Base-by-base conservation (phyloP, 1,284 basidiomycete species). In the Ceratobasidium sp. region DNA sequence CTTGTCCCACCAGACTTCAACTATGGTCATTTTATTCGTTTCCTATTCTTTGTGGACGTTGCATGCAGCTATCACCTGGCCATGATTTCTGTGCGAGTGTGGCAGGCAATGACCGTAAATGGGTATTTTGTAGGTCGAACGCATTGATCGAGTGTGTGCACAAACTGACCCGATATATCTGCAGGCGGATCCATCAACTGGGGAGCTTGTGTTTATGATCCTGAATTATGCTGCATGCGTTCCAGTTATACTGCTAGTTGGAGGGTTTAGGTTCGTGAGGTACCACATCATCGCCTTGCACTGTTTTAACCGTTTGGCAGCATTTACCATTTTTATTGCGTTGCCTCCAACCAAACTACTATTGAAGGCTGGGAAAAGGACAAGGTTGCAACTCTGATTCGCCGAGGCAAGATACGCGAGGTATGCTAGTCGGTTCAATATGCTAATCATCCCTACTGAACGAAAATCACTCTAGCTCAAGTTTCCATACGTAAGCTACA, bases 341-440 rank as follows among this genome's bases (percentile, higher is more conserved):
- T 97, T n/a, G 77, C 86, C 12, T 85, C 86, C 23, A 99, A 99
- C 79, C 91, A 91, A 12, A 99, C 97, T 0, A 98, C 97, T 0
- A 97, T 99, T 72, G 97, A 99, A 82, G 89, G 92, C 0, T 97
- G 94, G 93, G 97, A 99, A 80, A 98, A 98, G 82, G 96, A 99
- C 78, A 95, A 93, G 80, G 94, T 90, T 0, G 91, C 93, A 3
- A 93, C 89, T 0, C 86, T 98, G 76, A 88, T 95, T 55, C 87
- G 92, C 14, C 83, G 92, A 73, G 97, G 96, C 1, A 92, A 92
- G 81, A 92, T 98, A 74, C 87, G 85, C 65, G 92, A 95, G 81
- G 92, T 92, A 75, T 30, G 84, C 78, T 43, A 8, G 8, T 14
- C 5, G 52, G 9, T 70, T 67, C 69, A 43, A 9, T 50, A 62